A percentile compares a stretch with the other conserved stretches of the same genome.
Evolutionary conservation across 2,329 filamentous ascomycete species (phyloP).

Genomic region (Samsoniella hepiali): DNA sequence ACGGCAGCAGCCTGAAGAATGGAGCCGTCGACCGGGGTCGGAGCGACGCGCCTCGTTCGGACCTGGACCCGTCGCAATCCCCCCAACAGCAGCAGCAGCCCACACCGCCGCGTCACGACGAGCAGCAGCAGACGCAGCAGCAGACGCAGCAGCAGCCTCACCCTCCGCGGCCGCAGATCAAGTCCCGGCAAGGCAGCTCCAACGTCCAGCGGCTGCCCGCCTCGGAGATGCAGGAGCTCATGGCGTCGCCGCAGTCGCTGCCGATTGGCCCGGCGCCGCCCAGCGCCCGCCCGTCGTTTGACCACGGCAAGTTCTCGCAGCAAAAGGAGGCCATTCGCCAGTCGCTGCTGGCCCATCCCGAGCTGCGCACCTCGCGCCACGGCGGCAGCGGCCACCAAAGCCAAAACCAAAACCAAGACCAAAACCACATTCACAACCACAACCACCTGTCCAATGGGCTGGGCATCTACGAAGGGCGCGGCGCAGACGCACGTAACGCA

Average conservation of each 20-base stretch:
- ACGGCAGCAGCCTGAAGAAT: neutral
- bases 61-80: neutral
- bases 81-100: constrained; percentile 2
- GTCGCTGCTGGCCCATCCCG: constrained; percentile 29
- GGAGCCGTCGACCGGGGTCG: constrained; percentile 7
- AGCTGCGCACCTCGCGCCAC: constrained; percentile 19
- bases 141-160: neutral
- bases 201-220: constrained; percentile 53
- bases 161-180: constrained; percentile 5
- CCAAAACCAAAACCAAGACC: constrained; percentile 11
- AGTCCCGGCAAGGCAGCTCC: constrained; percentile 28
- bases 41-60: neutral
- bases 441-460: constrained; percentile 26
- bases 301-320: constrained; percentile 35
- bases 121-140: neutral
- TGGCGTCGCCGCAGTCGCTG: constrained; percentile 55
- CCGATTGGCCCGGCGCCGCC: constrained; percentile 46
- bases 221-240: constrained; percentile 56
- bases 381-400: neutral
- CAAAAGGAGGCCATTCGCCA: constrained; percentile 31
- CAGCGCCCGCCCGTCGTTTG: constrained; percentile 33
- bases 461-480: constrained; percentile 17
- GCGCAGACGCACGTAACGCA: constrained; percentile 23
- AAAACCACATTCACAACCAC: neutral
- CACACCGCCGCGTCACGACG: constrained; percentile 6